Evolutionary conservation across 2,329 filamentous ascomycete species (phyloP), one percentile per base, ranked within the genome.

Genomic region (Passalora sequoiae): DNA sequence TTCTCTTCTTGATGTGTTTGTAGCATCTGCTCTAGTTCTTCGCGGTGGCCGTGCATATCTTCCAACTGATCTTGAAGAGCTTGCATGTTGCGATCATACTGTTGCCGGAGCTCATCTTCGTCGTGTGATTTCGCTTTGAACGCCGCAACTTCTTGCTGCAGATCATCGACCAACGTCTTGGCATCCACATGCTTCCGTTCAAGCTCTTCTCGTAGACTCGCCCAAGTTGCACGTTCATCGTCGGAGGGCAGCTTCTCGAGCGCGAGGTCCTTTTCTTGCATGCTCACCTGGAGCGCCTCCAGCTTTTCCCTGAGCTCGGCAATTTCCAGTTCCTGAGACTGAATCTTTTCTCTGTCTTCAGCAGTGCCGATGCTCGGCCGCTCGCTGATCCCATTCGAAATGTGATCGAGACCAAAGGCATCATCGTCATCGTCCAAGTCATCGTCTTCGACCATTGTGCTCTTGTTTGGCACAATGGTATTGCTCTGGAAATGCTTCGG

Each of bases 381-480:
- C 22, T 47, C 42, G 30, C 49, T 51, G 31, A 51, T 42, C 12
- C 47, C 50, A 6, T 45, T 41, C 2, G 48, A 43, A 12, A 49
- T 50, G 45, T 58, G 55, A 28, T 59, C 55, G 13, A 59, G 44
- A 4, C 43, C 52, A 25, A 61, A 61, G 0, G 49, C 54, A 36
- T 57, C 51, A 38, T 56, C 55, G 32, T 57, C 55, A 10, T 57
- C 56, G 17, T 74, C 78, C 42, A 83, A 75, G 9, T 71, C 69
- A 55, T 94, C 89, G 62, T 97, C 92, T 65, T 98, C 92, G 1
- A 97, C 81, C 83, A 97, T 89, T 1, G 86, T 96, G 59, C 91
- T 94, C 69, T 97, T 98, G 63, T 96, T 97, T 1, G 92, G 92
- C 22, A 97, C 85, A 58, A 97, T 94, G 0, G 89, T 97, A 62